Percentiles rank a stretch among this genome's conserved stretches.
Conservation (phyloP, 371 early-diverging fungal species). For the Circinella minor region DNA sequence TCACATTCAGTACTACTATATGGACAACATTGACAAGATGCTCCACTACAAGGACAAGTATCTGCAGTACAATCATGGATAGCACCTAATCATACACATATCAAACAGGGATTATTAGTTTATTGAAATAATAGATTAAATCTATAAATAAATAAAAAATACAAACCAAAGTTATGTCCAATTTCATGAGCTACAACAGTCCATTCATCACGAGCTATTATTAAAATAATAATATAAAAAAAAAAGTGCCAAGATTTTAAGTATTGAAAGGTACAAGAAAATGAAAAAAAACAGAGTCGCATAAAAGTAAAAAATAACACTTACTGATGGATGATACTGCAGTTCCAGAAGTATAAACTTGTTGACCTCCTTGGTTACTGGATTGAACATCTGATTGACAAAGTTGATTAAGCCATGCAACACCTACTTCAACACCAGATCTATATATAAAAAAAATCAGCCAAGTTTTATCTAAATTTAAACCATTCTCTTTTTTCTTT, state of each 20-base stretch:
- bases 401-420: constrained; percentile 90
- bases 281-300: no score
- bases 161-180: constrained; percentile 86
- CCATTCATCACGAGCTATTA: constrained; percentile 82
- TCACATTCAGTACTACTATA: constrained; percentile 68
- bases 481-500: no score
- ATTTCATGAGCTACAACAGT: constrained; percentile 96
- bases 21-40: constrained; percentile 72
- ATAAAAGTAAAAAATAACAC: background rate
- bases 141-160: background rate
- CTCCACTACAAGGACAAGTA: constrained; percentile 61
- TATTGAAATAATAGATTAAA: background rate
- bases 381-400: constrained; percentile 55
- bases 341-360: constrained; percentile 77
- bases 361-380: constrained; percentile 41
- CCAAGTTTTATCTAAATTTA: no score
- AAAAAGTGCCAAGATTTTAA: background rate
- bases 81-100: constrained; percentile 44
- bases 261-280: background rate
- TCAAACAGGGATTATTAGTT: background rate
- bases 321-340: constrained; percentile 84
- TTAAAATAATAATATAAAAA: background rate
- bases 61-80: constrained; percentile 71
- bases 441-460: constrained; percentile 22
- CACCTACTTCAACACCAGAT: constrained; percentile 87